Evolutionary conservation across 2,329 filamentous ascomycete species (phyloP).

Genomic region (Colletotrichum horii): DNA sequence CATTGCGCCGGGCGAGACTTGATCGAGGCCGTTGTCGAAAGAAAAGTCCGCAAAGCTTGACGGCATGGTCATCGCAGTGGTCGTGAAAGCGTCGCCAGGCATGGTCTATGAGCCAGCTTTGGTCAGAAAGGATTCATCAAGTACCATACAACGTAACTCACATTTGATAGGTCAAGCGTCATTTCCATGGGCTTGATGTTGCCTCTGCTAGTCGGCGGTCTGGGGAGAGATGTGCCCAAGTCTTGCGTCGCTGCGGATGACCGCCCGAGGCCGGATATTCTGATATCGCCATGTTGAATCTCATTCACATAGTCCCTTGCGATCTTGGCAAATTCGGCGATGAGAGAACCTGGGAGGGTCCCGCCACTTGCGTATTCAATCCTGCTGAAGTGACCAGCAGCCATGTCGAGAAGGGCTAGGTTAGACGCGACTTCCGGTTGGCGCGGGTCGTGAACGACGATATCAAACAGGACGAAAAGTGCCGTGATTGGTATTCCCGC

Average conservation of each 20-base stretch:
- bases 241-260: background rate
- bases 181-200: background rate
- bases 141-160: background rate
- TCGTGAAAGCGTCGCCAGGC: background rate
- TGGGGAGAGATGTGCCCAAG: background rate
- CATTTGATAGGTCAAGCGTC: background rate
- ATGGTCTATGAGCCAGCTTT: background rate
- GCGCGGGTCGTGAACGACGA: conserved; percentile 40
- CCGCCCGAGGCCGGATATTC: background rate
- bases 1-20: background rate
- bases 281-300: conserved; percentile 12
- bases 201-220: background rate
- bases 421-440: conserved; percentile 38
- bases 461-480: conserved; percentile 46
- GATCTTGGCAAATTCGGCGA: conserved; percentile 45
- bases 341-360: conserved; percentile 37
- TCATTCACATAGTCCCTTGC: conserved; percentile 43
- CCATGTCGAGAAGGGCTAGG: conserved; percentile 44
- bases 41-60: conserved; percentile 21
- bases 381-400: conserved; percentile 45
- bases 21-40: conserved; percentile 4
- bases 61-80: background rate
- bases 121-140: background rate
- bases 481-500: conserved; percentile 40
- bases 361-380: conserved; percentile 44